A percentile compares a stretch with the other conserved stretches of the same genome.
phyloP scores from a whole-genome alignment of 1,284 basidiomycete species.

The Wallemia mellicola region DNA sequence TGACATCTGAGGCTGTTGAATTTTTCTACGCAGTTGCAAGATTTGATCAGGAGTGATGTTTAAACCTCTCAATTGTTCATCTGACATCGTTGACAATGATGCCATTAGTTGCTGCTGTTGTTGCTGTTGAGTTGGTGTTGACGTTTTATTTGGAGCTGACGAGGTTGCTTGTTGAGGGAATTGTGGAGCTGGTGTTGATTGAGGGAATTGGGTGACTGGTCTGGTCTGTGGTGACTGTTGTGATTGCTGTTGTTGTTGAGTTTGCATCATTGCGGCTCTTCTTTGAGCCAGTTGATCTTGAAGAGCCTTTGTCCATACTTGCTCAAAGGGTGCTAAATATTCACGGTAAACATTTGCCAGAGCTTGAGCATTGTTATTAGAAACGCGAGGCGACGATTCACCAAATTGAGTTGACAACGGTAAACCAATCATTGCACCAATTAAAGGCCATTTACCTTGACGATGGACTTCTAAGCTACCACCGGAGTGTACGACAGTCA shows the following conservation, averaged over 20 bases:
- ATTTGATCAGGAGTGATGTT: background rate
- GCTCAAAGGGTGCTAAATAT: background rate
- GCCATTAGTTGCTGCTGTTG: background rate
- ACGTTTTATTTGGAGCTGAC: background rate
- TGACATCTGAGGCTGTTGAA: background rate
- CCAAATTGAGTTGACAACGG: background rate
- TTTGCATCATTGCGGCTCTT: background rate
- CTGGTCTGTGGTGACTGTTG: background rate
- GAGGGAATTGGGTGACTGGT: background rate
- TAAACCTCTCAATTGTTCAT: background rate
- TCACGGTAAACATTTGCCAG: background rate
- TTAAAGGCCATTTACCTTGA: background rate
- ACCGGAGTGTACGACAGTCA: background rate
- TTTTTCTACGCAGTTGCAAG: background rate
- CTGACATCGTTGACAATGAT: background rate
- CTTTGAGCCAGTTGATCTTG: background rate
- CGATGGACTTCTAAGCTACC: background rate
- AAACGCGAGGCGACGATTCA: background rate
- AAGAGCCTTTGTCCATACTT: background rate
- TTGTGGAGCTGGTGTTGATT: background rate
- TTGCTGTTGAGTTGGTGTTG: background rate
- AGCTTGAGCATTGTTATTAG: background rate
- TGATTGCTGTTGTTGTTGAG: background rate
- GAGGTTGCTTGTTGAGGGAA: background rate
- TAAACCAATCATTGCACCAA: background rate